Evolutionary conservation across 805 yeast genomes (phyloP).

Genomic region (Starmerella vitae): DNA sequence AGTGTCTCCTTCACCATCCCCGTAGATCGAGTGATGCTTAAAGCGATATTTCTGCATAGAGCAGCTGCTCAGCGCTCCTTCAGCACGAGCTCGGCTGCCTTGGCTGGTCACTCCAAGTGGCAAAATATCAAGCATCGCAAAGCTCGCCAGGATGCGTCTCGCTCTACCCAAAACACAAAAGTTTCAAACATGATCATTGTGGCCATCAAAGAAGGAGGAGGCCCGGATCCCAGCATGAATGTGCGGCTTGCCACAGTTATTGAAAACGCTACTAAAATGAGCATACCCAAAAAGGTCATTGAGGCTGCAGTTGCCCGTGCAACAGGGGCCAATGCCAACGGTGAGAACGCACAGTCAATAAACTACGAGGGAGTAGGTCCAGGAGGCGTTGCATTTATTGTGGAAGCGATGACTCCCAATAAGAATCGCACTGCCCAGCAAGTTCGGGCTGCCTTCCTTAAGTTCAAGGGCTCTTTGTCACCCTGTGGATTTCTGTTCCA

Average conservation of each 20-base stretch:
- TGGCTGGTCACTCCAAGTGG: slow-evolving; percentile 93
- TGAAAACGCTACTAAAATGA: slow-evolving; percentile 62
- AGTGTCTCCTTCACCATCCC: too few relatives aligned
- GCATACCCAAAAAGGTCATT: slow-evolving; percentile 70
- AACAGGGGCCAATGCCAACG: slow-evolving; percentile 48
- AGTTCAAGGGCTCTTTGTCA: slow-evolving; percentile 46
- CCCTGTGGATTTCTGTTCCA: slow-evolving; percentile 72
- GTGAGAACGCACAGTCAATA: slow-evolving; percentile 43
- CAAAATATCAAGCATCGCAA: slow-evolving; percentile 87
- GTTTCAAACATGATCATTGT: slow-evolving; percentile 61
- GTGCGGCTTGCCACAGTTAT: slow-evolving; percentile 53
- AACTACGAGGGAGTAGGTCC: slow-evolving; percentile 86
- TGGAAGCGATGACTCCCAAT: slow-evolving; percentile 82
- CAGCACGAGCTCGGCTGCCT: not conserved
- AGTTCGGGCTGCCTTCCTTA: slow-evolving; percentile 61
- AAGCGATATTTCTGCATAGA: too few relatives aligned
- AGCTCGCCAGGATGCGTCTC: slow-evolving; percentile 78
- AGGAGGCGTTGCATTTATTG: slow-evolving; percentile 73
- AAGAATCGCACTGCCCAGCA: slow-evolving; percentile 66
- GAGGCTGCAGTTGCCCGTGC: slow-evolving; percentile 71
- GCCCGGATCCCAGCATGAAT: slow-evolving; percentile 52
- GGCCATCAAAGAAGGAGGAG: slow-evolving; percentile 53
- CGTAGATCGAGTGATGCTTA: too few relatives aligned
- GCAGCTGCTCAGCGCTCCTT: too few relatives aligned
- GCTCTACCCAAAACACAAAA: slow-evolving; percentile 53